Percentiles rank a stretch among this genome's conserved stretches.
phyloP scores from a whole-genome alignment of 2,329 filamentous ascomycete species.

The Botrytis porri region DNA sequence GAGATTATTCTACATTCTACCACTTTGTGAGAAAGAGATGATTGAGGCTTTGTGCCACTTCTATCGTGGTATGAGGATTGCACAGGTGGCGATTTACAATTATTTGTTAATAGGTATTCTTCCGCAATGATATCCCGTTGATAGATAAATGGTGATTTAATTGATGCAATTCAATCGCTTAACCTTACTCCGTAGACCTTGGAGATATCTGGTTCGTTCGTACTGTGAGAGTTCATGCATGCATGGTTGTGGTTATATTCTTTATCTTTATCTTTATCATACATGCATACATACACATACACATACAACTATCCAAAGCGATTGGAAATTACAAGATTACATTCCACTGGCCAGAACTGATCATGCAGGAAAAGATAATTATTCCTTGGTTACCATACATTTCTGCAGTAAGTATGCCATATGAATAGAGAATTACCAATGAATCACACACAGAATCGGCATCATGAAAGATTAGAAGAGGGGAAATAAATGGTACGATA shows the following conservation, averaged over 20 bases:
- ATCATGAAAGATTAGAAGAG: neutral
- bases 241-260: neutral
- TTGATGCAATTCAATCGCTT: conserved; percentile 16
- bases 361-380: conserved; percentile 2
- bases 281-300: conserved; percentile 11
- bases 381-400: neutral
- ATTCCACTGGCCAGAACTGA: neutral
- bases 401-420: neutral
- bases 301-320: neutral
- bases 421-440: neutral
- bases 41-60: conserved; percentile 20
- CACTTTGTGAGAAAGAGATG: neutral
- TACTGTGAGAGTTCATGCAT: neutral
- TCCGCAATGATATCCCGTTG: neutral
- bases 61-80: conserved; percentile 34
- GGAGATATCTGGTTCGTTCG: conserved; percentile 13
- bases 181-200: too few species aligned
- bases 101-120: neutral
- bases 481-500: conserved; percentile 22
- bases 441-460: neutral
- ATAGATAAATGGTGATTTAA: conserved; percentile 22
- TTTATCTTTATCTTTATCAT: conserved; percentile 16
- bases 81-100: conserved; percentile 21
- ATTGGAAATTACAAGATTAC: neutral
- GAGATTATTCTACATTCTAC: conserved; percentile 6